Evolutionary conservation across 2,329 filamentous ascomycete genomes (phyloP).

Genomic region (Leptodontidium sp.): DNA sequence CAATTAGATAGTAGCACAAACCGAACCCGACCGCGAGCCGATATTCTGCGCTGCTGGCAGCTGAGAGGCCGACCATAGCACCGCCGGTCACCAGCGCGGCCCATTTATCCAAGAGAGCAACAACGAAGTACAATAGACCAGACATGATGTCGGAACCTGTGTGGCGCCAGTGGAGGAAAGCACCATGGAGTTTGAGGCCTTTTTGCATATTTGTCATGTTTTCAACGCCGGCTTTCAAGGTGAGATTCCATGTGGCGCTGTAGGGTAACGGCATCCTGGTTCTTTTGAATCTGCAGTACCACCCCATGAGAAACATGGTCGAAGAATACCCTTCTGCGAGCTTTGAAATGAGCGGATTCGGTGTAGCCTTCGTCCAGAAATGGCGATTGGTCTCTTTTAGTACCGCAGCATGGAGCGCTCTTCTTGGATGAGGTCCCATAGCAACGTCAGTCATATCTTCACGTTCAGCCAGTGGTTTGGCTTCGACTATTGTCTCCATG

Average conservation of each 20-base stretch:
- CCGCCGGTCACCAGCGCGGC: conserved; percentile 40
- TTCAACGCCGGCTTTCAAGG: conserved; percentile 45
- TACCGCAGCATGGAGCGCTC: conserved; percentile 44
- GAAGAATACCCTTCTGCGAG: conserved; percentile 55
- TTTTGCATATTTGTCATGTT: conserved; percentile 45
- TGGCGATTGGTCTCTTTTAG: conserved; percentile 47
- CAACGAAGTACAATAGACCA: conserved; percentile 49
- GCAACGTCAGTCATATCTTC: conserved; percentile 30
- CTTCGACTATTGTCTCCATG: conserved; percentile 23
- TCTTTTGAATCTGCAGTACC: conserved; percentile 52
- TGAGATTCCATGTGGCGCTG: conserved; percentile 47
- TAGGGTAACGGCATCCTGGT: conserved; percentile 45
- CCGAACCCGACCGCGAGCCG: conserved; percentile 54
- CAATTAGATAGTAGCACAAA: conserved; percentile 51
- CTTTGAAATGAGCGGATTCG: conserved; percentile 56
- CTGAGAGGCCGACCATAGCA: conserved; percentile 48
- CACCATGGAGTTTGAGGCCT: conserved; percentile 46
- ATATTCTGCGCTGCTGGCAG: conserved; percentile 47
- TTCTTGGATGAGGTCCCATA: conserved; percentile 43
- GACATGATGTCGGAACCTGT: conserved; percentile 56
- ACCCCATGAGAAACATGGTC: conserved; percentile 48
- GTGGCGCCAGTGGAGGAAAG: conserved; percentile 47
- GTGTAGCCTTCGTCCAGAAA: conserved; percentile 53
- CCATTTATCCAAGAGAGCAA: conserved; percentile 48
- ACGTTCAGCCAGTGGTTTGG: background rate